phyloP scores from a whole-genome alignment of 129 eudicot genomes.

The Mikania micrantha region DNA sequence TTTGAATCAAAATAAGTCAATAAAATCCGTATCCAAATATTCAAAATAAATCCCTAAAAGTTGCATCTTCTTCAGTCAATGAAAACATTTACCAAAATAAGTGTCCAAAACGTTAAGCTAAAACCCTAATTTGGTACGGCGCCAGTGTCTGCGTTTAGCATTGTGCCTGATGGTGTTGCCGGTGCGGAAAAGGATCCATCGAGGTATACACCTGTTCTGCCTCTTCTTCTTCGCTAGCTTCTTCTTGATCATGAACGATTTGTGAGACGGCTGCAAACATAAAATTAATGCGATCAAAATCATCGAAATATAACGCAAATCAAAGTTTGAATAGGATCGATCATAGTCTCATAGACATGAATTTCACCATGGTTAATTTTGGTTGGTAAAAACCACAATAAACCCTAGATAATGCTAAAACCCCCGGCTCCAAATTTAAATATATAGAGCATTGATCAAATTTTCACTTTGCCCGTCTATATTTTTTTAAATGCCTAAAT shows the following conservation, averaged over 20 bases:
- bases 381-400: conserved; percentile 3
- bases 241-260: conserved; percentile 77
- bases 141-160: conserved; percentile 90
- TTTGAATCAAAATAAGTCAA: too few species aligned
- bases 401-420: conserved; percentile 17
- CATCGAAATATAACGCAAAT: neutral
- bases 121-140: conserved; percentile 77
- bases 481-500: too few species aligned
- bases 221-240: conserved; percentile 85
- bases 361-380: conserved; percentile 18
- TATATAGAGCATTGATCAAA: neutral
- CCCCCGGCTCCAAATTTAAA: neutral
- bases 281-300: neutral
- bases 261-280: conserved; percentile 71
- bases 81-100: neutral
- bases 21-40: neutral
- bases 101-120: conserved; percentile 8
- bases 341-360: too few species aligned
- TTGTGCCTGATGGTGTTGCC: conserved; percentile 68
- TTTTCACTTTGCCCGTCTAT: conserved; percentile 4
- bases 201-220: conserved; percentile 69
- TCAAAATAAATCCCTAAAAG: neutral
- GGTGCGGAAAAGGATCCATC: conserved; percentile 64
- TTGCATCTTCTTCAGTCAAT: neutral
- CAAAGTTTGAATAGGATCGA: neutral